These are phyloP conservation scores for Phytophthora uliginosa DNA, from an alignment of 352 stramenopile species.

Conservation along the genomic window DNA sequence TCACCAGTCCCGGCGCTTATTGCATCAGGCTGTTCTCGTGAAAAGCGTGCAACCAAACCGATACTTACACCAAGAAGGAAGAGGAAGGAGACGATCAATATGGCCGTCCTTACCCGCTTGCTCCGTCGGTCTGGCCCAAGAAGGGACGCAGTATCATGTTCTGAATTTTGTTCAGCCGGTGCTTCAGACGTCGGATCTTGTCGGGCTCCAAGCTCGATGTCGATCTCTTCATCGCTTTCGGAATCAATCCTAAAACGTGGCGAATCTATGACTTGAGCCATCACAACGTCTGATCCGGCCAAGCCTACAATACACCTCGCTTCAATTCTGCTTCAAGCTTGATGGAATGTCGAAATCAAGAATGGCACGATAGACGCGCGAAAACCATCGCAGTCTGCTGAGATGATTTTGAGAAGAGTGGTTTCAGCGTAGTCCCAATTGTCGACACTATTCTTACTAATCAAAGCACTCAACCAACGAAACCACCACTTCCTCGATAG, in stretches of 20 bases:
- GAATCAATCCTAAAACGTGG: conserved; percentile 27
- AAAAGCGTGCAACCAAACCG: conserved; percentile 33
- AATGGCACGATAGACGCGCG: conserved; percentile 2
- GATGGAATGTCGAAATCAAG: conserved; percentile 12
- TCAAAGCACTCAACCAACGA: conserved; percentile 35
- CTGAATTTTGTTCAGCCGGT: conserved; percentile 17
- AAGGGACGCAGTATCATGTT: conserved; percentile 27
- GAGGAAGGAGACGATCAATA: conserved; percentile 31
- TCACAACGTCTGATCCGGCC: neutral
- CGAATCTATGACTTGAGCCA: conserved; percentile 37
- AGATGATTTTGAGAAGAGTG: neutral
- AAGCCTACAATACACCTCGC: neutral
- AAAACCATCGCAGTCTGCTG: conserved; percentile 5
- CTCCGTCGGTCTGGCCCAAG: conserved; percentile 17
- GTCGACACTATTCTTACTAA: conserved; percentile 32
- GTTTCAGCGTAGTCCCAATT: conserved; percentile 18
- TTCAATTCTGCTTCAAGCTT: neutral
- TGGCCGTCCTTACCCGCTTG: conserved; percentile 13
- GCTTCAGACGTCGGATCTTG: conserved; percentile 4
- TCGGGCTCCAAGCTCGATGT: conserved; percentile 37
- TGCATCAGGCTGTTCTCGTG: conserved; percentile 11
- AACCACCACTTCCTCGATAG: conserved; percentile 32
- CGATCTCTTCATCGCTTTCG: conserved; percentile 40
- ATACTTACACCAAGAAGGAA: conserved; percentile 40
- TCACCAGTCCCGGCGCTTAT: conserved; percentile 7